Evolutionary conservation across 2,329 filamentous ascomycete genomes (phyloP).

Genomic region (Fusarium falciforme): DNA sequence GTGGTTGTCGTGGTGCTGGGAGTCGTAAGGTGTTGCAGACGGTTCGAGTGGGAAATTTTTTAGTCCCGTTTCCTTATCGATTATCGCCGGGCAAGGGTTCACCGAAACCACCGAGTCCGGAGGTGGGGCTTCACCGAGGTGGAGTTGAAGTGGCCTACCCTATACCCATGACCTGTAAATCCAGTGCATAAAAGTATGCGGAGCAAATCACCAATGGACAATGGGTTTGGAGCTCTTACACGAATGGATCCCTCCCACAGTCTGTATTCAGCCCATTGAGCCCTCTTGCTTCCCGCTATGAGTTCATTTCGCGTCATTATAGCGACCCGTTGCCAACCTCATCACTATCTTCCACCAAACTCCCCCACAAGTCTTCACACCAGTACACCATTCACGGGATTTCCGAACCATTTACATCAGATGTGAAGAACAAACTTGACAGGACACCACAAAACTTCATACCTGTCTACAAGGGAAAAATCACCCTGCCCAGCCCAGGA

Average conservation of each 20-base stretch:
- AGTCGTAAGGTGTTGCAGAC: constrained; percentile 22
- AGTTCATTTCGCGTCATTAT: not conserved
- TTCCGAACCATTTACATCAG: not conserved
- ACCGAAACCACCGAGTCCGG: constrained; percentile 33
- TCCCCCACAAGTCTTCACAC: not conserved
- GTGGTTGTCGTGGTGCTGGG: constrained; percentile 26
- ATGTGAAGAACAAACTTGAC: not conserved
- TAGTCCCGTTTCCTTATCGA: constrained; percentile 30
- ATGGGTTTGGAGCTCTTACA: not conserved
- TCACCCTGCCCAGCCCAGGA: not conserved
- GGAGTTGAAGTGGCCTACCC: not conserved
- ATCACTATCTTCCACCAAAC: not conserved
- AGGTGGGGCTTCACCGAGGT: constrained; percentile 13
- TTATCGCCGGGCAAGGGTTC: constrained; percentile 24
- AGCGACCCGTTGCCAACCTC: not conserved
- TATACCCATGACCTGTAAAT: not conserved
- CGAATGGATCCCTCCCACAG: not conserved
- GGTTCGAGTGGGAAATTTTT: constrained; percentile 34
- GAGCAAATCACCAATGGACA: not conserved
- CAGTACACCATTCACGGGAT: not conserved
- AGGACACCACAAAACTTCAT: not conserved
- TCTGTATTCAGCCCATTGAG: rapidly evolving
- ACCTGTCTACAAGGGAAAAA: not conserved
- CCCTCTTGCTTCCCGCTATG: not conserved
- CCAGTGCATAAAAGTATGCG: not conserved